A percentile compares a stretch with the other conserved stretches of the same genome.
These are phyloP conservation scores for Phtheirospermum japonicum DNA, from an alignment of 257 asterid species.

Conservation along the genomic window DNA sequence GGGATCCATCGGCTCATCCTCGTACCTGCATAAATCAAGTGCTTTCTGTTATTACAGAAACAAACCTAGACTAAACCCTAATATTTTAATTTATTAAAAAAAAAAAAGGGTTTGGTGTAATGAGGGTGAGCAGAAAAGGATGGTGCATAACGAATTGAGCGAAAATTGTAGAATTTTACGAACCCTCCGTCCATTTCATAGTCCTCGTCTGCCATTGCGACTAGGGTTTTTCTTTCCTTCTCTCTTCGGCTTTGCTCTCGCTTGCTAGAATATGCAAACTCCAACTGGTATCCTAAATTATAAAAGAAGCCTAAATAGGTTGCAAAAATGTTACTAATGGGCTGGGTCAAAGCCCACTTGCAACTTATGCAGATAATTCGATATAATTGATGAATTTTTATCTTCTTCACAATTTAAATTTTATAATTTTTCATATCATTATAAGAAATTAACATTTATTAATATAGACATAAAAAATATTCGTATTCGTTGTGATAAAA, in stretches of 20 bases:
- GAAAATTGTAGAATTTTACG: background rate
- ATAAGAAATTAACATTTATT: too few relatives aligned
- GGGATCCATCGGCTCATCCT: slow-evolving; percentile 84
- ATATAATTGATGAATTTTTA: too few relatives aligned
- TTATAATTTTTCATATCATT: too few relatives aligned
- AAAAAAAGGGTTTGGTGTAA: background rate
- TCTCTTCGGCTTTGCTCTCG: background rate
- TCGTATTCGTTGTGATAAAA: too few relatives aligned
- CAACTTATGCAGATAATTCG: too few relatives aligned
- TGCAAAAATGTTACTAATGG: background rate
- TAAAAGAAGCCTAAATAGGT: background rate
- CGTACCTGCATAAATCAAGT: slow-evolving; percentile 43
- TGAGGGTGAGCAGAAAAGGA: background rate
- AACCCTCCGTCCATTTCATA: slow-evolving; percentile 86
- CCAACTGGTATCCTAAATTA: background rate
- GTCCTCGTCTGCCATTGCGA: slow-evolving; percentile 85
- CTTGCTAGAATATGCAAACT: background rate
- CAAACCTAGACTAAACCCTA: slow-evolving; percentile 29
- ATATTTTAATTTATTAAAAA: background rate
- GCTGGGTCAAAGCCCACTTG: background rate
- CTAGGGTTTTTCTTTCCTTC: background rate
- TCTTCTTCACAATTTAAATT: too few relatives aligned
- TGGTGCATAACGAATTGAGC: background rate
- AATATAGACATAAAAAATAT: too few relatives aligned
- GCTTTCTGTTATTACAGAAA: background rate